Evolutionary conservation across 495 filamentous ascomycete genomes (phyloP).

Genomic region (Neurospora sp.): DNA sequence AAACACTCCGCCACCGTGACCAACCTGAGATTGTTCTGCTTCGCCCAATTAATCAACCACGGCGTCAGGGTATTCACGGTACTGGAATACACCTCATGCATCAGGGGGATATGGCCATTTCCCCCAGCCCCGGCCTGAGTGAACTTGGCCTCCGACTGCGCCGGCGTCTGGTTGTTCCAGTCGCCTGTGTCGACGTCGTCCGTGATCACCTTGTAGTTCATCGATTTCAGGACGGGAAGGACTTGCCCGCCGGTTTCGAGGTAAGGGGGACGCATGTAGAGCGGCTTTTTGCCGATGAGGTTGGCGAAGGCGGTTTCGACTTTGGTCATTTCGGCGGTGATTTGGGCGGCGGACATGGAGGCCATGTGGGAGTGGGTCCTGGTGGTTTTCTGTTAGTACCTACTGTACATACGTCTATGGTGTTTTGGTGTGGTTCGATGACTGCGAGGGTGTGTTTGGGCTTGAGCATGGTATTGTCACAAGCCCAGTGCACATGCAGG

Average conservation of each 20-base stretch:
- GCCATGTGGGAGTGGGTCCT: slow-evolving; percentile 37
- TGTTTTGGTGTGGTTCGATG: background rate
- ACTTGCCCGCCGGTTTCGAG: slow-evolving; percentile 38
- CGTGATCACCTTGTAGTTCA: slow-evolving; percentile 46
- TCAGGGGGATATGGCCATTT: slow-evolving; percentile 43
- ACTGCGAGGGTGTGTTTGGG: background rate
- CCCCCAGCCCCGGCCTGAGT: slow-evolving; percentile 33
- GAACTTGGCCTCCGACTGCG: slow-evolving; percentile 35
- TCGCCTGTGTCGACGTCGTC: slow-evolving; percentile 43
- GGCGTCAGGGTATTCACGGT: slow-evolving; percentile 40
- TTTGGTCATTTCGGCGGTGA: slow-evolving; percentile 39
- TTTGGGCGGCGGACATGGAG: slow-evolving; percentile 26
- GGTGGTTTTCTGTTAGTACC: too few species aligned
- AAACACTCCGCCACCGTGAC: slow-evolving; percentile 48
- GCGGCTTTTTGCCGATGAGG: slow-evolving; percentile 42
- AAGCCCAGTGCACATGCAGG: background rate
- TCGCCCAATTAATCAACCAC: slow-evolving; percentile 45
- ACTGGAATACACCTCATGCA: slow-evolving; percentile 43
- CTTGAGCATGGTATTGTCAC: background rate
- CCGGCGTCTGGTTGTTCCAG: slow-evolving; percentile 40
- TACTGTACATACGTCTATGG: background rate
- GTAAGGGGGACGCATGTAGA: slow-evolving; percentile 45
- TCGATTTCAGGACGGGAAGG: slow-evolving; percentile 31
- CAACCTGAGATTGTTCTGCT: slow-evolving; percentile 38
- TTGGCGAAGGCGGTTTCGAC: slow-evolving; percentile 43